Evolutionary conservation across 805 yeast genomes (phyloP).

Genomic region (Candida dendrica): DNA sequence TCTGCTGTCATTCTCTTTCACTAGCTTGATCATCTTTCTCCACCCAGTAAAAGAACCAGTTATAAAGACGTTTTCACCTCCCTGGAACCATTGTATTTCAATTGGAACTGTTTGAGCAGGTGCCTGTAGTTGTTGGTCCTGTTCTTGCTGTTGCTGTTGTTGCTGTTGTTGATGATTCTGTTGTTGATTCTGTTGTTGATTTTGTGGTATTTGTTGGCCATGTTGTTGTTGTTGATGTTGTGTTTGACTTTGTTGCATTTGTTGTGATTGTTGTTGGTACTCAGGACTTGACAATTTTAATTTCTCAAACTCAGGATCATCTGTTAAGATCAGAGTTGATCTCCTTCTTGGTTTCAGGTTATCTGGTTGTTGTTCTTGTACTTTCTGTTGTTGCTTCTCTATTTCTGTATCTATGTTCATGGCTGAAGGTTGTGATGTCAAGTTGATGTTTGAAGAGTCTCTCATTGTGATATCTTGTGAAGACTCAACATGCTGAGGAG

Average conservation of each 20-base stretch:
- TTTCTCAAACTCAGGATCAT: conserved; percentile 53
- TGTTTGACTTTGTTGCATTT: conserved; percentile 4
- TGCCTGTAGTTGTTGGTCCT: conserved; percentile 6
- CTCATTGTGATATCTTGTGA: conserved; percentile 20
- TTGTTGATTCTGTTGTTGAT: conserved; percentile 5
- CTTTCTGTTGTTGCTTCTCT: not conserved
- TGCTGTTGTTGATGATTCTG: conserved; percentile 4
- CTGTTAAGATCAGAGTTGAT: conserved; percentile 65
- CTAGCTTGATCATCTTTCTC: conserved; percentile 93
- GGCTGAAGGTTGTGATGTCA: conserved; percentile 16
- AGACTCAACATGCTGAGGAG: conserved; percentile 5
- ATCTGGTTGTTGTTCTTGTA: conserved; percentile 2
- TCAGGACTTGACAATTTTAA: conserved; percentile 31
- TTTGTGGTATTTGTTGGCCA: not conserved
- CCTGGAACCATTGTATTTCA: conserved; percentile 88
- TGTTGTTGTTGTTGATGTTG: conserved; percentile 8
- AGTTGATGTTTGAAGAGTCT: conserved; percentile 16
- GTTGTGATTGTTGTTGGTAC: conserved; percentile 18
- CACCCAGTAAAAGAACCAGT: conserved; percentile 98
- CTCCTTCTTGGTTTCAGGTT: conserved; percentile 39
- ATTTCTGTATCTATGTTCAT: conserved; percentile 17
- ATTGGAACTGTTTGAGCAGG: conserved; percentile 31
- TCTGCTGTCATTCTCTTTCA: conserved; percentile 40
- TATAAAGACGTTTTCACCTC: conserved; percentile 92
- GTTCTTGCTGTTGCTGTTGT: conserved; percentile 4